Conservation (phyloP, 192 early-diverging fungal species). For the Coemansia sp. region DNA sequence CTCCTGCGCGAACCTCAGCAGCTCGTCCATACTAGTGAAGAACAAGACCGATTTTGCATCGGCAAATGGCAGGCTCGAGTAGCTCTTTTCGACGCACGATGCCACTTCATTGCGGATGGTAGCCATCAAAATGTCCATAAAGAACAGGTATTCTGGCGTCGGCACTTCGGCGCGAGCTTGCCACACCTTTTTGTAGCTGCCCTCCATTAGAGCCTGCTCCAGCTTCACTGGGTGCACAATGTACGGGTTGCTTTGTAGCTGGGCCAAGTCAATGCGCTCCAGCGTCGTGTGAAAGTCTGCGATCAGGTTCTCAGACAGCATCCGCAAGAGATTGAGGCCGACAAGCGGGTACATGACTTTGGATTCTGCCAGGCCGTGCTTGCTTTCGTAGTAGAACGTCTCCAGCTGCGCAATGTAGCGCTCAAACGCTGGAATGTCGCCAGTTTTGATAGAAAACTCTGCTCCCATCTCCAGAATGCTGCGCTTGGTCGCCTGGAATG, state of each 20-base stretch:
- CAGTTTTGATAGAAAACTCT: slow-evolving; percentile 76
- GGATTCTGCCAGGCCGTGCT: slow-evolving; percentile 64
- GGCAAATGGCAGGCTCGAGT: slow-evolving; percentile 72
- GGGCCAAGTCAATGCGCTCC: slow-evolving; percentile 81
- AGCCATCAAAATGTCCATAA: slow-evolving; percentile 89
- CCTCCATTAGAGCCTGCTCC: slow-evolving; percentile 97
- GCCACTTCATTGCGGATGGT: slow-evolving; percentile 96
- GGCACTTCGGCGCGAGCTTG: slow-evolving; percentile 84
- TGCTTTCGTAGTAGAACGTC: slow-evolving; percentile 76
- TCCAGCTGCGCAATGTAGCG: slow-evolving; percentile 91
- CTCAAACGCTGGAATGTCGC: slow-evolving; percentile 93
- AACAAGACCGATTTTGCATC: slow-evolving; percentile 93
- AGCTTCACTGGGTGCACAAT: slow-evolving; percentile 91
- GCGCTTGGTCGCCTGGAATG: slow-evolving; percentile 36
- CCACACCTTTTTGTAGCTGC: slow-evolving; percentile 97
- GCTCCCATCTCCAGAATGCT: slow-evolving; percentile 84
- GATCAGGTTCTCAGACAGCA: slow-evolving; percentile 90
- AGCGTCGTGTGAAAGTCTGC: slow-evolving; percentile 99
- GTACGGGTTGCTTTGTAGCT: slow-evolving; percentile 73
- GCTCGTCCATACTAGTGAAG: slow-evolving; percentile 77
- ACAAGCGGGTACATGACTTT: slow-evolving; percentile 83
- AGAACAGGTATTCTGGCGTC: slow-evolving; percentile 87
- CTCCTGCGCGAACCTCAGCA: slow-evolving; percentile 83
- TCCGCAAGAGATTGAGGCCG: slow-evolving; percentile 88
- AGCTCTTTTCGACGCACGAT: slow-evolving; percentile 93